Conservation (phyloP, 805 yeast genomes). For the Candida succiphila region DNA sequence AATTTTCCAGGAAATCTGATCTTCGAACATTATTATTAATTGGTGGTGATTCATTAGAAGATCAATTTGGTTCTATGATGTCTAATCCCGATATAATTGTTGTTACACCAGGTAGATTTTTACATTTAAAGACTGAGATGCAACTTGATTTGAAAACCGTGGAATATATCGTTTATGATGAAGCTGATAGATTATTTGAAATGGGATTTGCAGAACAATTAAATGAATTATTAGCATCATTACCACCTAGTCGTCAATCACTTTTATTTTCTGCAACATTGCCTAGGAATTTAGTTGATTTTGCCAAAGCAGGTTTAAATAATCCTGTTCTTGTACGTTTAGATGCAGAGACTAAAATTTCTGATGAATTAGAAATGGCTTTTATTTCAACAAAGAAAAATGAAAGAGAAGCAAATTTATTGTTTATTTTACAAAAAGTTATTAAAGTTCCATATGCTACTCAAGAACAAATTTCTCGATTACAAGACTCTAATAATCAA, state of each 20-base stretch:
- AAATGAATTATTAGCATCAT: conserved; percentile 74
- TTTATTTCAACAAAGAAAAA: conserved; percentile 71
- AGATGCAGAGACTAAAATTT: conserved; percentile 86
- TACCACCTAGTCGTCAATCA: conserved; percentile 81
- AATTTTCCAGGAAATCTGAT: conserved; percentile 77
- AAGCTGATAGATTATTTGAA: conserved; percentile 94
- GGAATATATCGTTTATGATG: conserved; percentile 91
- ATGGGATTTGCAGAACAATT: conserved; percentile 93
- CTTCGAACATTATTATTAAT: conserved; percentile 72
- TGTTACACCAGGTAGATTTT: conserved; percentile 96
- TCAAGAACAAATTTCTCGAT: conserved; percentile 48
- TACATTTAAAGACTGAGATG: conserved; percentile 96
- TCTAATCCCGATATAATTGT: conserved; percentile 87
- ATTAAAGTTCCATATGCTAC: conserved; percentile 79
- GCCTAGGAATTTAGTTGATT: conserved; percentile 86
- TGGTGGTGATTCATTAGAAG: conserved; percentile 99
- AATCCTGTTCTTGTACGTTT: conserved; percentile 89
- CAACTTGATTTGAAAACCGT: conserved; percentile 69
- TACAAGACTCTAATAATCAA: conserved; percentile 36
- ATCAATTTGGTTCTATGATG: conserved; percentile 90
- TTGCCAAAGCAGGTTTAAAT: conserved; percentile 92
- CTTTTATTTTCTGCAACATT: conserved; percentile 90
- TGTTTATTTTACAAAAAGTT: conserved; percentile 70
- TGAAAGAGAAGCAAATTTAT: conserved; percentile 84
- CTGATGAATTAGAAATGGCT: conserved; percentile 86